These are phyloP conservation scores for Diaporthe citrichinensis DNA, from an alignment of 2,329 filamentous ascomycete genomes.

Conservation along the genomic window DNA sequence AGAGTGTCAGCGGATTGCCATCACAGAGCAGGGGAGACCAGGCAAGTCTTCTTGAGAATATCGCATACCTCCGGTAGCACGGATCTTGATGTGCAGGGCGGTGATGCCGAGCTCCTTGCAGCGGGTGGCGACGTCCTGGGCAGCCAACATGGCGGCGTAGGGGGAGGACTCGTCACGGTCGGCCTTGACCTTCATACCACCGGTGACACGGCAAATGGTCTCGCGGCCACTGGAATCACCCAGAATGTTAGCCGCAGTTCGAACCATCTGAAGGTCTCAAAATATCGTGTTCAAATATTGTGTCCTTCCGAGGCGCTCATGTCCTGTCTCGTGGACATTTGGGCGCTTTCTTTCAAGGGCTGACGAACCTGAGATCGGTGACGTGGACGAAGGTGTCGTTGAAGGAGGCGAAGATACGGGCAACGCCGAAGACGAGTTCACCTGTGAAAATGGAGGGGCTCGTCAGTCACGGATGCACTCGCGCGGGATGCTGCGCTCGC, in stretches of 20 bases:
- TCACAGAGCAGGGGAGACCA: background rate
- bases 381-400: slow-evolving; percentile 98
- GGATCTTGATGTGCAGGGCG: slow-evolving; percentile 99
- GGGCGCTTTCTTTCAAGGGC: slow-evolving; percentile 42
- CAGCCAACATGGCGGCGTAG: slow-evolving; percentile 99
- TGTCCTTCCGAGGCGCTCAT: background rate
- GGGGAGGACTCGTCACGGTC: slow-evolving; percentile 99
- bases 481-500: background rate
- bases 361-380: slow-evolving; percentile 93
- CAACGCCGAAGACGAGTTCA: slow-evolving; percentile 98
- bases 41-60: no score
- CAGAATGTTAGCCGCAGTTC: slow-evolving; percentile 72
- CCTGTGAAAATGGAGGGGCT: slow-evolving; percentile 64
- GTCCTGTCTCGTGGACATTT: slow-evolving; percentile 37
- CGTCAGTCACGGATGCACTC: slow-evolving; percentile 40
- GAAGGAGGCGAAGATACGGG: slow-evolving; percentile 97
- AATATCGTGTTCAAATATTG: background rate
- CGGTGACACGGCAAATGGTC: slow-evolving; percentile 99
- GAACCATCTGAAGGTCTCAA: slow-evolving; percentile 30
- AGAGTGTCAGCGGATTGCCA: slow-evolving; percentile 9
- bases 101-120: slow-evolving; percentile 82
- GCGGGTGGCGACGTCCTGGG: slow-evolving; percentile 95
- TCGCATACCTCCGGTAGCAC: slow-evolving; percentile 97
- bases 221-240: slow-evolving; percentile 93
- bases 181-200: slow-evolving; percentile 99